Base-by-base conservation (phyloP, 192 early-diverging fungal species). In the Chytriomyces hyalinus region DNA sequence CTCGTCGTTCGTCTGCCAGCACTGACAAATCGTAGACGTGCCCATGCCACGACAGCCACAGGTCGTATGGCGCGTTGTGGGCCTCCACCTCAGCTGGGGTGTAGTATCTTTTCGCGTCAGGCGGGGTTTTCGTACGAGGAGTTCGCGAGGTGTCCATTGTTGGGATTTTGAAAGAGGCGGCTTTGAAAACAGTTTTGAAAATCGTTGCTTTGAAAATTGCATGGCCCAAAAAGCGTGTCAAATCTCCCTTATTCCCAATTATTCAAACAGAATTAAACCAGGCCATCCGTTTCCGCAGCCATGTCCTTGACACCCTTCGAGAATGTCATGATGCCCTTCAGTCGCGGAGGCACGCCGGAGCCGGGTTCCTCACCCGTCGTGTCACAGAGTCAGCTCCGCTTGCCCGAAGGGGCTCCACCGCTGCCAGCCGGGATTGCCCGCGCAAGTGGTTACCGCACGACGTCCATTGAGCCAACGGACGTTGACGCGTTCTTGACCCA, bases 21-120 rank as follows among this genome's bases (percentile, higher is more conserved):
- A 70, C 57, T 5, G 82, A 77, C 36, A 89, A 74, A 70, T 89
- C 81, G 61, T 89, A 89, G 1, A 89, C 88, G 64, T 80, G 70
- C 15, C 88, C 88, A 9, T 85, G 75, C 88, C 88, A 89, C 6
- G 86, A 86, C 11, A 89, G 46, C 88, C 88, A 89, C 28, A 81
- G 79, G 64, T 89, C 88, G 7, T 86, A 84, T 6, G 86, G 80
- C 8, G 86, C 76, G 73, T 89, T 87, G 70, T 89, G 88, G 13
- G 72, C 47, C 20, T 79, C 81, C n/a, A 89, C 88, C 74, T 89
- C 84, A 11, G 80, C 80, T 17, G 86, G 83, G 15, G 72, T 73
- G 61, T 73, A 73, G 47, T 73, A 73, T 64, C 61, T 5, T 46
- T 73, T 73, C 61, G 61, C 53, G 46, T 73, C 72, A 11, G 72